Evolutionary conservation across 23 red algal genomes (phyloP).

Genomic region (Gracilaria vermiculophylla): DNA sequence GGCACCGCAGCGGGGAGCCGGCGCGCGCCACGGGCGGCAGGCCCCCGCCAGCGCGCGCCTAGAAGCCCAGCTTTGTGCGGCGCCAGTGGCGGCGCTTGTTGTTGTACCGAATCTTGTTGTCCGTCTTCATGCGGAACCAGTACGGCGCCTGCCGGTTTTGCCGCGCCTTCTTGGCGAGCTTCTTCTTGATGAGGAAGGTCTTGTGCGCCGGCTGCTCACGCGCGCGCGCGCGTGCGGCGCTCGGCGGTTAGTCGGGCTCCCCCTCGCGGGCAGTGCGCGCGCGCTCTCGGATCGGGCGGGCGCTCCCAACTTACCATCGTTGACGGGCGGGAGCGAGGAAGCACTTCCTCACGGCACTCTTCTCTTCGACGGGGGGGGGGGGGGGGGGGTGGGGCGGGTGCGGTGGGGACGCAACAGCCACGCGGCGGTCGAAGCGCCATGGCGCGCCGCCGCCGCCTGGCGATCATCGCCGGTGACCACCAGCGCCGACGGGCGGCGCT

Average conservation of each 20-base stretch:
- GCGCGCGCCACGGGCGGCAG: not conserved
- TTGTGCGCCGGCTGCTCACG: slow-evolving; percentile 74
- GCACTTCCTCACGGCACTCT: not conserved
- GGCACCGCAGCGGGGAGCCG: too few species aligned
- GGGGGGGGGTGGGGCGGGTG: too few species aligned
- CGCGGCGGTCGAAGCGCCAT: too few species aligned
- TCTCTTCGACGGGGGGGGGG: too few species aligned
- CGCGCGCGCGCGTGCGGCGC: not conserved
- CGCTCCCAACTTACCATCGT: not conserved
- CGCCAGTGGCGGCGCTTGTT: slow-evolving; percentile 98
- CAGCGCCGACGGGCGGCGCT: not conserved
- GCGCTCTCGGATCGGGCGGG: not conserved
- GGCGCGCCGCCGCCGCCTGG: too few species aligned
- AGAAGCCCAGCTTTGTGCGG: slow-evolving; percentile 98
- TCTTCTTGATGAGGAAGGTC: slow-evolving; percentile 97
- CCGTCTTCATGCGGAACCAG: slow-evolving; percentile 92
- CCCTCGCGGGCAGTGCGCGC: too few species aligned
- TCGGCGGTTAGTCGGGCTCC: not conserved
- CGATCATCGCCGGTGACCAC: not conserved
- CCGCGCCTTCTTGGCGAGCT: slow-evolving; percentile 89
- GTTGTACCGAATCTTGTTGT: slow-evolving; percentile 98
- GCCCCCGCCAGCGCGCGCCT: not conserved
- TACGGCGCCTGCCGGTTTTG: slow-evolving; percentile 95
- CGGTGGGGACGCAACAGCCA: too few species aligned
- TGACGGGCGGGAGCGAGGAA: not conserved